phyloP scores from a whole-genome alignment of 257 asterid species.

The Capsicum pubescens region DNA sequence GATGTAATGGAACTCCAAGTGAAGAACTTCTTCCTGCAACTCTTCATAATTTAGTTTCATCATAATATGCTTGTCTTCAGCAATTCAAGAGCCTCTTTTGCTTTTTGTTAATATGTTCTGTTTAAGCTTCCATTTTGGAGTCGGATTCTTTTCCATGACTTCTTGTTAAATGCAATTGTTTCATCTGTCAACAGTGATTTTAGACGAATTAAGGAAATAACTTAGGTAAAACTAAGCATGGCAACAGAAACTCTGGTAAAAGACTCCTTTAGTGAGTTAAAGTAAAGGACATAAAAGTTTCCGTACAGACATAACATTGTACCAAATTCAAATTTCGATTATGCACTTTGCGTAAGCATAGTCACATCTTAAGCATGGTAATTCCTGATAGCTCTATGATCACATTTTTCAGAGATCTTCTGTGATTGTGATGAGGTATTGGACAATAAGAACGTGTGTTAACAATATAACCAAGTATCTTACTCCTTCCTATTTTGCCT shows the following conservation, averaged over 20 bases:
- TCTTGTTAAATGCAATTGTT: constrained; percentile 1
- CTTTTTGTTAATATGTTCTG: not conserved
- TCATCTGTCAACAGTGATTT: not conserved
- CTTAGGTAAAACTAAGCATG: not conserved
- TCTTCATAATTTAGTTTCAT: not conserved
- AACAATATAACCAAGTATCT: not conserved
- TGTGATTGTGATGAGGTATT: not conserved
- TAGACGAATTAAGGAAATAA: not conserved
- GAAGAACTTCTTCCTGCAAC: not conserved
- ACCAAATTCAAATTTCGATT: not conserved
- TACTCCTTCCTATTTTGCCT: not conserved
- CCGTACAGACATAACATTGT: not conserved
- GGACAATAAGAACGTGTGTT: not conserved
- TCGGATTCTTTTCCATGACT: not conserved
- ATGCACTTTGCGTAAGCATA: not conserved
- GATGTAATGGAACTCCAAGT: constrained; percentile 5
- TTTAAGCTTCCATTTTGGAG: not conserved
- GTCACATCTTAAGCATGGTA: not conserved
- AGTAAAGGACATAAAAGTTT: not conserved
- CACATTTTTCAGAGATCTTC: not conserved
- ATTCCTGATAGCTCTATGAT: not conserved
- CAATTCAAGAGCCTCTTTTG: not conserved
- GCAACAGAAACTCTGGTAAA: not conserved
- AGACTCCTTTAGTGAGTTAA: not conserved
- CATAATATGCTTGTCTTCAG: not conserved